phyloP scores from a whole-genome alignment of 2,329 filamentous ascomycete species.

The Talaromyces albobiverticillius region DNA sequence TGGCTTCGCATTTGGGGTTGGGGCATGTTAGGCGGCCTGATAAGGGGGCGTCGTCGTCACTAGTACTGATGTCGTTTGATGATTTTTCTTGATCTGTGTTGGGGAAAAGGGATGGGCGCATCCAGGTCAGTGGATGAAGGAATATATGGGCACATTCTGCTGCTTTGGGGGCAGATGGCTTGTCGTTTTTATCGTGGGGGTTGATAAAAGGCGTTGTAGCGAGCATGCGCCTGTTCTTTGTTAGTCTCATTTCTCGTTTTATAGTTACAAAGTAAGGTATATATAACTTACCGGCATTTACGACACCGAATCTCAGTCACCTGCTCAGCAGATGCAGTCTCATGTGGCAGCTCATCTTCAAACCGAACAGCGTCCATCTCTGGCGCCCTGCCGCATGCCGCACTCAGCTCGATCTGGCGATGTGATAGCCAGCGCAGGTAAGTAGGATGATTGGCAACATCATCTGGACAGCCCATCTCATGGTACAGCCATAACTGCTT shows the following conservation, averaged over 20 bases:
- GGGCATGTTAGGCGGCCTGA: slow-evolving; percentile 85
- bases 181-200: slow-evolving; percentile 51
- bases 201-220: slow-evolving; percentile 67
- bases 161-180: slow-evolving; percentile 4
- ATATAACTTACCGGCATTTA: slow-evolving; percentile 70
- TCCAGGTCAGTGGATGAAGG: slow-evolving; percentile 90
- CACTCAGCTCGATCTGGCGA: slow-evolving; percentile 62
- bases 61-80: not conserved
- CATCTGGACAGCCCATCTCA: slow-evolving; percentile 74
- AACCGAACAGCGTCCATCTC: slow-evolving; percentile 74
- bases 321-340: slow-evolving; percentile 21
- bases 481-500: slow-evolving; percentile 82
- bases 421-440: slow-evolving; percentile 79
- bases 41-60: slow-evolving; percentile 66
- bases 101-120: slow-evolving; percentile 70
- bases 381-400: slow-evolving; percentile 75
- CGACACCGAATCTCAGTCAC: slow-evolving; percentile 74
- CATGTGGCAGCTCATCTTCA: slow-evolving; percentile 49
- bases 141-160: slow-evolving; percentile 77
- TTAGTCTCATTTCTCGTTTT: not conserved
- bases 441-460: slow-evolving; percentile 64
- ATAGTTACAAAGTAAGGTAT: slow-evolving; percentile 11
- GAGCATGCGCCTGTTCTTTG: slow-evolving; percentile 50
- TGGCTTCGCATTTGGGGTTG: slow-evolving; percentile 70
- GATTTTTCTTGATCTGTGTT: slow-evolving; percentile 11